Evolutionary conservation across 139 green algal species (phyloP).

Genomic region (Picochlorum costavermella): DNA sequence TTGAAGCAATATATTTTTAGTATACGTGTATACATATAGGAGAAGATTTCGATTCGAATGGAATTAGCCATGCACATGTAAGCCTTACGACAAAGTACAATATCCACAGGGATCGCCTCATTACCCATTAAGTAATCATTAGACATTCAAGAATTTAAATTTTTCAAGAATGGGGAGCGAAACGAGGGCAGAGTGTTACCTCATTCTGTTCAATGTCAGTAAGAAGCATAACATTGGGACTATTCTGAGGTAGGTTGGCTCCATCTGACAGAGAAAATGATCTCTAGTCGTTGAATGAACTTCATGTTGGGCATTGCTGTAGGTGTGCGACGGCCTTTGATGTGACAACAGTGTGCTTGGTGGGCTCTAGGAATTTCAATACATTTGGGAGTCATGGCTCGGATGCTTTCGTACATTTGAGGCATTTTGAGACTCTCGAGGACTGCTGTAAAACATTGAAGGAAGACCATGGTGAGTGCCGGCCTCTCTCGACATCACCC

Average conservation of each 20-base stretch:
- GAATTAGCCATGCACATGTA: not conserved
- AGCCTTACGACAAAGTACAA: not conserved
- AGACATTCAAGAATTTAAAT: too few species aligned
- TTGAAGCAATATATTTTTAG: too few species aligned
- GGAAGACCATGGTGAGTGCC: conserved; percentile 21
- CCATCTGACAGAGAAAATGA: too few species aligned
- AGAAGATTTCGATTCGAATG: not conserved
- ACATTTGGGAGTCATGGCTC: conserved; percentile 84
- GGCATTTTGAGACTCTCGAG: conserved; percentile 64
- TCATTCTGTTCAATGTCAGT: conserved; percentile 67
- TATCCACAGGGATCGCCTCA: not conserved
- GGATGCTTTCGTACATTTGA: conserved; percentile 45
- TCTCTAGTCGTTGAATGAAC: too few species aligned
- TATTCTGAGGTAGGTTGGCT: conserved; percentile 41
- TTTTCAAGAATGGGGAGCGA: too few species aligned
- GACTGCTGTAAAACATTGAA: conserved; percentile 50
- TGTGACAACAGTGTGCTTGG: conserved; percentile 60
- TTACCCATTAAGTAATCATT: too few species aligned
- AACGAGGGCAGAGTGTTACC: conserved; percentile 36
- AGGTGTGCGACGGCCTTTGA: conserved; percentile 35
- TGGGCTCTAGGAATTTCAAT: conserved; percentile 76
- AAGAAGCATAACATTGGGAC: conserved; percentile 82
- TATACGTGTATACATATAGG: too few species aligned
- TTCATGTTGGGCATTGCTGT: not conserved
- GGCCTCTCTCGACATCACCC: too few species aligned